A percentile compares a stretch with the other conserved stretches of the same genome.
phyloP scores from a whole-genome alignment of 495 filamentous ascomycete genomes.

The Penicillium simplicissimum region DNA sequence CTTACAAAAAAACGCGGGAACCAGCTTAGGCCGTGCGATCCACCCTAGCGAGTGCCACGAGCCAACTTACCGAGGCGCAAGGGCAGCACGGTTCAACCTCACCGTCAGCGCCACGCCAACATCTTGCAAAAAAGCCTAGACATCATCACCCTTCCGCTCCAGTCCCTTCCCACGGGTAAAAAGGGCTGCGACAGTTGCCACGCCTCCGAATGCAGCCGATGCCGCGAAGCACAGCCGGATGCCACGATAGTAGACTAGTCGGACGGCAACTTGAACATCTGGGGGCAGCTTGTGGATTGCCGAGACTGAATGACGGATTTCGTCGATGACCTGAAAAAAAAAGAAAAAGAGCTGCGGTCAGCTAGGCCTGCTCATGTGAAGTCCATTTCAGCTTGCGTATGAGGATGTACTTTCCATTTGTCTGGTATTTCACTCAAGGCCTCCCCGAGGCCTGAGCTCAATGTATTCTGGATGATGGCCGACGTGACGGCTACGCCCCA shows the following conservation, averaged over 20 bases:
- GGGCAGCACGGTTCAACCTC: not conserved
- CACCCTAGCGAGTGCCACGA: not conserved
- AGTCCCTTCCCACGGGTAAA: slow-evolving; percentile 53
- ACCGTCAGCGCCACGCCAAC: not conserved
- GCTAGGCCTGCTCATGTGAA: slow-evolving; percentile 5
- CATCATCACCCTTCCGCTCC: slow-evolving; percentile 16
- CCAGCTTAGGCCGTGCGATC: not conserved
- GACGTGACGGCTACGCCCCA: slow-evolving; percentile 65
- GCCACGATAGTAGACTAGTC: slow-evolving; percentile 60
- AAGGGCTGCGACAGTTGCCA: slow-evolving; percentile 52
- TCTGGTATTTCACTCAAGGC: slow-evolving; percentile 63
- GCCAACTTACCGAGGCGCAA: not conserved
- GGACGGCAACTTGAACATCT: slow-evolving; percentile 59
- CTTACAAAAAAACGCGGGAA: not conserved
- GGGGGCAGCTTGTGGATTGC: slow-evolving; percentile 54
- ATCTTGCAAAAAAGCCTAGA: not conserved
- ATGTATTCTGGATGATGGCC: slow-evolving; percentile 63
- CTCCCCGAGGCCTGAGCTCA: slow-evolving; percentile 55
- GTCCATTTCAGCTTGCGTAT: slow-evolving; percentile 16
- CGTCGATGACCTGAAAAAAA: slow-evolving; percentile 52
- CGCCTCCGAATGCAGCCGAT: slow-evolving; percentile 50
- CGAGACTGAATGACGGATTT: slow-evolving; percentile 62
- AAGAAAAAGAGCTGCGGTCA: slow-evolving; percentile 20
- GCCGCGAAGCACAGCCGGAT: slow-evolving; percentile 56
- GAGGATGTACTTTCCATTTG: slow-evolving; percentile 64